phyloP scores from a whole-genome alignment of 2,329 filamentous ascomycete genomes.

The Diaporthe ampelina region DNA sequence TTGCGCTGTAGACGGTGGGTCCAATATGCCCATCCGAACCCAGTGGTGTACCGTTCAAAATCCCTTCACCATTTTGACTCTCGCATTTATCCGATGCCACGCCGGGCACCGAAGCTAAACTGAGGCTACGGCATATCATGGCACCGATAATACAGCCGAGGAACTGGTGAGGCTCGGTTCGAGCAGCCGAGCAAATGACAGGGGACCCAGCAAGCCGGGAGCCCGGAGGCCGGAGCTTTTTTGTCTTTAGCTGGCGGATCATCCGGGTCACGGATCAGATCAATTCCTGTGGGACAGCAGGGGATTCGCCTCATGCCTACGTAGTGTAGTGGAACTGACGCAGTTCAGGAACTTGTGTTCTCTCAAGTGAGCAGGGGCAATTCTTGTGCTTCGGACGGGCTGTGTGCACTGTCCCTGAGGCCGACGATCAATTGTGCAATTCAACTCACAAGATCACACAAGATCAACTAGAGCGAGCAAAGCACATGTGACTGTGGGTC shows the following conservation, averaged over 20 bases:
- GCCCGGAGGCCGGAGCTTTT: background rate
- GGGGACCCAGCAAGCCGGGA: background rate
- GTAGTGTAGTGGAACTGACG: background rate
- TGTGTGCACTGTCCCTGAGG: background rate
- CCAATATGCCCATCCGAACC: background rate
- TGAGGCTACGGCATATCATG: slow-evolving; percentile 15
- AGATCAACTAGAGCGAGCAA: background rate
- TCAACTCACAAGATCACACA: background rate
- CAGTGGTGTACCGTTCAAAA: background rate
- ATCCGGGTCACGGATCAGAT: background rate
- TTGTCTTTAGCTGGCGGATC: background rate
- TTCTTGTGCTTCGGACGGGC: background rate
- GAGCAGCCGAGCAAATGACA: slow-evolving; percentile 1
- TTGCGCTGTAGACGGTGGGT: background rate
- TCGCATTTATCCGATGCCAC: background rate
- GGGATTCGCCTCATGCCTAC: background rate
- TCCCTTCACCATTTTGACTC: background rate
- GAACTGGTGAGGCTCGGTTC: slow-evolving; percentile 3
- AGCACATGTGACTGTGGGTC: background rate
- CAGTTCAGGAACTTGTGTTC: background rate
- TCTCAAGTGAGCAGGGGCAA: background rate
- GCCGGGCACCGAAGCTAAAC: background rate
- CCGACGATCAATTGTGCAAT: background rate
- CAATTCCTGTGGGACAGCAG: too few species aligned
- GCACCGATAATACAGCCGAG: slow-evolving; percentile 7